phyloP scores from a whole-genome alignment of 2,329 filamentous ascomycete species.

The Colletotrichum higginsianum region DNA sequence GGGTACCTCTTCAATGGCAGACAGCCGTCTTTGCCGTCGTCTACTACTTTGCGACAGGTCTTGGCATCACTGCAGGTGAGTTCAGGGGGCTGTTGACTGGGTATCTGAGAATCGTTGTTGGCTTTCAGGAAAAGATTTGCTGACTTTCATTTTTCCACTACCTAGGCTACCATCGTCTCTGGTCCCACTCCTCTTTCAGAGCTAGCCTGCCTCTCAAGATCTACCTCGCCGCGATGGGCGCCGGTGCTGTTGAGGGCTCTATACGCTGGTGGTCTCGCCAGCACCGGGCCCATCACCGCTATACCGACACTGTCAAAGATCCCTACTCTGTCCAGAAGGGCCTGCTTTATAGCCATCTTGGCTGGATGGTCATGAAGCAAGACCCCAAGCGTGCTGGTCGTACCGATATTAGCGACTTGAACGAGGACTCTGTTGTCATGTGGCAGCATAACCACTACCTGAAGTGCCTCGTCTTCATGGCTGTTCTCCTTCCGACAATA shows the following conservation, averaged over 20 bases:
- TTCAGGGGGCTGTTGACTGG: too few relatives aligned
- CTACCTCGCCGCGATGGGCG: conserved; percentile 85
- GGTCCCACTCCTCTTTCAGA: conserved; percentile 89
- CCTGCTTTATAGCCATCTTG: conserved; percentile 82
- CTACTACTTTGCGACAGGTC: conserved; percentile 80
- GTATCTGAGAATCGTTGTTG: too few relatives aligned
- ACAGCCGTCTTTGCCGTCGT: conserved; percentile 80
- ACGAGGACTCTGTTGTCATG: conserved; percentile 86
- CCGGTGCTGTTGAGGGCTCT: conserved; percentile 87
- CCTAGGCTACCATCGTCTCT: conserved; percentile 76
- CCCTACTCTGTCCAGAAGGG: conserved; percentile 93
- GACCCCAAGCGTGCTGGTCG: conserved; percentile 91
- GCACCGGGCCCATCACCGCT: conserved; percentile 90
- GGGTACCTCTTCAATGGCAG: conserved; percentile 80
- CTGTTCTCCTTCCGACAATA: conserved; percentile 79
- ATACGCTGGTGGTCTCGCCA: conserved; percentile 91
- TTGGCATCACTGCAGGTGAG: conserved; percentile 82
- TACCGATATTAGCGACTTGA: conserved; percentile 89
- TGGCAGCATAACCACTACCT: conserved; percentile 92
- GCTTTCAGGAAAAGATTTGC: conserved; percentile 47
- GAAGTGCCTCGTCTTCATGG: conserved; percentile 84
- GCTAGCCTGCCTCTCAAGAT: conserved; percentile 82
- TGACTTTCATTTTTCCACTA: conserved; percentile 19
- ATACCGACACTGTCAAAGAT: conserved; percentile 93
- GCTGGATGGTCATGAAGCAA: conserved; percentile 95